phyloP scores from a whole-genome alignment of 2,329 filamentous ascomycete species.

The Fusarium camptoceras region DNA sequence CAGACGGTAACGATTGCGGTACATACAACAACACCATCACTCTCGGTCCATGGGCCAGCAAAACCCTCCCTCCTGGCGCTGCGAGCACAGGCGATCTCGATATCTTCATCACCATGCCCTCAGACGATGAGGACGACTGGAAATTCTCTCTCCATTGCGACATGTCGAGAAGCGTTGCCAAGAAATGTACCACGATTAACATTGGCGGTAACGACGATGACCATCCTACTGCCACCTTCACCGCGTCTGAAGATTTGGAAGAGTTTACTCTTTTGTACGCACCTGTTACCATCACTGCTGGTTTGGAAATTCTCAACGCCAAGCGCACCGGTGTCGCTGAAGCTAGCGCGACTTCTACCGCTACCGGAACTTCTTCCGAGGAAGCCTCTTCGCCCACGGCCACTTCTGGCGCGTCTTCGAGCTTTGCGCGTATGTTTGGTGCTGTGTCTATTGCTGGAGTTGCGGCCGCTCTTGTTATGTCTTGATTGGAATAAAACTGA shows the following conservation, averaged over 20 bases:
- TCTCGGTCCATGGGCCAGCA: conserved; percentile 14
- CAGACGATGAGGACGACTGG: conserved; percentile 1
- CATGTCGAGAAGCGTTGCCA: conserved; percentile 7
- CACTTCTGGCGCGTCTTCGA: conserved; percentile 3
- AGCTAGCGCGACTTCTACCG: not conserved
- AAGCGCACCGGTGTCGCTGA: conserved; percentile 11
- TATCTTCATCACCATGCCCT: conserved; percentile 12
- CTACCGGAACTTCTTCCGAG: not conserved
- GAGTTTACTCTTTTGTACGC: not conserved
- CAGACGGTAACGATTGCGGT: conserved; percentile 13
- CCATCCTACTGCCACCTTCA: not conserved
- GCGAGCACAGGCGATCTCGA: conserved; percentile 18
- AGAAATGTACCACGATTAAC: conserved; percentile 11
- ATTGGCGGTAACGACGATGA: conserved; percentile 17
- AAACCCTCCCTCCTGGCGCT: conserved; percentile 10
- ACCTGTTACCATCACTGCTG: conserved; percentile 12
- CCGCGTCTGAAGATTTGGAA: not conserved
- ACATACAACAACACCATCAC: conserved; percentile 15
- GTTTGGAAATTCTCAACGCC: conserved; percentile 14
- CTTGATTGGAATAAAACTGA: not conserved
- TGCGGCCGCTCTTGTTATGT: not conserved
- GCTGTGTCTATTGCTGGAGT: conserved; percentile 4
- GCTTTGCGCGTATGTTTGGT: conserved; percentile 5
- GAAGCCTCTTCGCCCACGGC: not conserved
- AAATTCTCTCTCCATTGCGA: conserved; percentile 17